These are phyloP conservation scores for Porpolomopsis calyptriformis DNA, from an alignment of 768 basidiomycete genomes.

Conservation along the genomic window DNA sequence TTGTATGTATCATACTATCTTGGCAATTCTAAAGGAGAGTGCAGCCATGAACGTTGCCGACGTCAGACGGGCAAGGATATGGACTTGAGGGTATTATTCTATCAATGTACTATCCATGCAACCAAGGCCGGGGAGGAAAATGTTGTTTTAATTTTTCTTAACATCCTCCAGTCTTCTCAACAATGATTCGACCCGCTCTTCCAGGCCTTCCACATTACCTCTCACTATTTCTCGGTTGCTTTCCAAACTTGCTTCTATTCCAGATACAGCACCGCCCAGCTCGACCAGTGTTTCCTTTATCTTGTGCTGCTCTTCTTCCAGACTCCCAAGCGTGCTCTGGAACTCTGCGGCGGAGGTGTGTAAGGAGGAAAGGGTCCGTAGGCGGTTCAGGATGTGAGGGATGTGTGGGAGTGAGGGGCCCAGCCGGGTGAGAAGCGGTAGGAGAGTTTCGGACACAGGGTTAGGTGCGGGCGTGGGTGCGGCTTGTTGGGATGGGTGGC, in stretches of 20 bases:
- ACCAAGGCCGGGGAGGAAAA: not conserved
- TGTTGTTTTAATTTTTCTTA: not conserved
- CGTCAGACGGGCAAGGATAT: too few species aligned
- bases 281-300: constrained; percentile 55
- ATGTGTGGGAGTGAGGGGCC: constrained; percentile 69
- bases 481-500: constrained; percentile 31
- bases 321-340: constrained; percentile 46
- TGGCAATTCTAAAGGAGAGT: not conserved
- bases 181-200: constrained; percentile 35
- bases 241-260: constrained; percentile 66
- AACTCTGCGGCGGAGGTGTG: constrained; percentile 80
- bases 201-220: constrained; percentile 64
- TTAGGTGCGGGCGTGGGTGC: constrained; percentile 18
- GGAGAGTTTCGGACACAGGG: constrained; percentile 42
- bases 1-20: not conserved
- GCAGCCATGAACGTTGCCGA: too few species aligned
- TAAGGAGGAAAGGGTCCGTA: constrained; percentile 73
- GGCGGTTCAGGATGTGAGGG: constrained; percentile 80
- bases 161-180: constrained; percentile 32
- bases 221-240: constrained; percentile 63
- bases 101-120: too few species aligned
- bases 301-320: constrained; percentile 67
- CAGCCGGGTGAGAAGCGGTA: constrained; percentile 61
- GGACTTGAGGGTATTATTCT: not conserved
- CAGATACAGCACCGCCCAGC: constrained; percentile 53